Evolutionary conservation across 1,284 basidiomycete species (phyloP), one percentile per base, ranked within the genome.

Genomic region (Inonotus hispidus): DNA sequence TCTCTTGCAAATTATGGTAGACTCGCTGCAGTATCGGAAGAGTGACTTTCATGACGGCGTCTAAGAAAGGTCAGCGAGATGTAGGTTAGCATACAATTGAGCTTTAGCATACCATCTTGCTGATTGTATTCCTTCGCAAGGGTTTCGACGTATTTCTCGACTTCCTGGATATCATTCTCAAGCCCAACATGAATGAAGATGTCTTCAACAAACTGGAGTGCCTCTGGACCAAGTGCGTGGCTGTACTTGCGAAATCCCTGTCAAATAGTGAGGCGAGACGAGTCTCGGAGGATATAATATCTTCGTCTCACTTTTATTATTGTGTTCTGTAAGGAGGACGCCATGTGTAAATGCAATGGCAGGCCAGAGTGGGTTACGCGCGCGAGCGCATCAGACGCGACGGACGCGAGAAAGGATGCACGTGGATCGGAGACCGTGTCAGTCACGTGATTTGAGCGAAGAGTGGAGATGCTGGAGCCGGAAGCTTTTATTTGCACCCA

Each of bases 41-140:
- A 5, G 88, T 86, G 4, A 94, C 87, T 69, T 92, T 91, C 89
- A 91, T 92, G 21, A 78, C 77, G 10, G 88, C 88, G 71, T 91
- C 88, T 91, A 61, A 3, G 13, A 29, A 25, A n/a, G 59, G 65
- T 16, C 66, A 64, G 47, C 72, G 37, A 50, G 35, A 19, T 43
- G 10, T 6, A 16, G 5, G 35, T n/a, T 7, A n/a, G 8, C 25
- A 11, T 27, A 4, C 32, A 32, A 32, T 60, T 1, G 53, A 10
- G 3, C 2, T 11, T 16, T n/a, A 19, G 66, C 81, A 61, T 67
- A 88, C 93, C 93, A 78, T 95, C 93, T 71, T 94, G 93, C 68
- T 89, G 92, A 68, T 94, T 92, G 68, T 95, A 96, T 68, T 94
- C 92, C 67, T 88, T 87, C 3, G 93, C 92, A 62, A 95, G 82